phyloP scores from a whole-genome alignment of 805 yeast genomes.

The Pichia deserticola region DNA sequence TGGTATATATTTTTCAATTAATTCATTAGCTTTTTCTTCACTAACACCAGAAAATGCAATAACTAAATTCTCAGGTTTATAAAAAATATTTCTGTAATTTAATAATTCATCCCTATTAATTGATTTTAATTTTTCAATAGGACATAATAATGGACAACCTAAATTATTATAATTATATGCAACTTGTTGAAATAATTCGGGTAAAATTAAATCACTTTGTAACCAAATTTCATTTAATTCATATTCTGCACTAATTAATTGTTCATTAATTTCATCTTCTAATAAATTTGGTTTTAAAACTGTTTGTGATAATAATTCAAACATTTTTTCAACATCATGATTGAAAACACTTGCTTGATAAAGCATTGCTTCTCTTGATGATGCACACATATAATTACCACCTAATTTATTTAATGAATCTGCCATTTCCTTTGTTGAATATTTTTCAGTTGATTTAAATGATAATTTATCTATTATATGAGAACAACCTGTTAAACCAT shows the following conservation, averaged over 20 bases:
- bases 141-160: slow-evolving; percentile 83
- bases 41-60: slow-evolving; percentile 84
- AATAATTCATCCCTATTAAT: slow-evolving; percentile 47
- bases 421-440: slow-evolving; percentile 62
- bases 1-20: slow-evolving; percentile 59
- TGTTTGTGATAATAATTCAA: slow-evolving; percentile 68
- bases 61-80: slow-evolving; percentile 73
- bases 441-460: slow-evolving; percentile 59
- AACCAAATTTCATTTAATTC: slow-evolving; percentile 78
- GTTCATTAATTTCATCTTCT: slow-evolving; percentile 65
- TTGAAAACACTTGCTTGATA: slow-evolving; percentile 95
- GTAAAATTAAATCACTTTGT: slow-evolving; percentile 78
- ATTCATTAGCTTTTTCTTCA: slow-evolving; percentile 57
- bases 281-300: slow-evolving; percentile 63
- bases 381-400: slow-evolving; percentile 89
- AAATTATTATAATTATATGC: slow-evolving; percentile 69
- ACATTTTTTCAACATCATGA: slow-evolving; percentile 73
- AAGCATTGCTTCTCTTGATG: slow-evolving; percentile 84
- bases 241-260: slow-evolving; percentile 63
- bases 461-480: slow-evolving; percentile 85
- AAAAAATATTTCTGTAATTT: slow-evolving; percentile 55
- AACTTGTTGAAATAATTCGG: slow-evolving; percentile 81
- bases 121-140: slow-evolving; percentile 53
- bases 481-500: slow-evolving; percentile 59
- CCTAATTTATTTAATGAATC: slow-evolving; percentile 73